These are phyloP conservation scores for Cicer arietinum DNA, from an alignment of 306 rosid species.

Conservation along the genomic window DNA sequence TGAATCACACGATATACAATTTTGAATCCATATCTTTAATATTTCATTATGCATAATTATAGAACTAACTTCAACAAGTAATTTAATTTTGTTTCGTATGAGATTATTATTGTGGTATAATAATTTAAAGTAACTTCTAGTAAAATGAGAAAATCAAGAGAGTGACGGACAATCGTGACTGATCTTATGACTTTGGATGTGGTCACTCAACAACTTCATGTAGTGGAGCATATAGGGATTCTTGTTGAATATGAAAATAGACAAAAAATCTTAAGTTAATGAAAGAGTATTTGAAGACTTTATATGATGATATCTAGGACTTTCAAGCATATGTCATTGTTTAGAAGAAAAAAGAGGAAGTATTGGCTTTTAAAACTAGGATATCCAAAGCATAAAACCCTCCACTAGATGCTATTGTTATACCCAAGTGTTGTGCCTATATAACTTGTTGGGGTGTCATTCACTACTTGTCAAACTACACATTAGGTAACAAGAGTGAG, in stretches of 20 bases:
- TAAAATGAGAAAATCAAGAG: no score
- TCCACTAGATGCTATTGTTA: conserved; percentile 1
- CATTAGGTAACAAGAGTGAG: conserved; percentile 8
- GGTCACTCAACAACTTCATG: conserved; percentile 8
- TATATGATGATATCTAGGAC: background rate
- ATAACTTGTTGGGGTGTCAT: conserved; percentile 20
- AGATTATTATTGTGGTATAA: no score
- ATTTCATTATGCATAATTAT: no score
- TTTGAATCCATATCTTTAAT: no score
- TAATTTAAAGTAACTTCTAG: no score
- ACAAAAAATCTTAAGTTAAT: background rate
- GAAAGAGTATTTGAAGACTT: no score
- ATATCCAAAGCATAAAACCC: conserved; percentile 38
- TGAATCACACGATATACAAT: no score
- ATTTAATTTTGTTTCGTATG: no score
- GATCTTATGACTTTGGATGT: background rate
- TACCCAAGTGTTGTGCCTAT: conserved; percentile 19
- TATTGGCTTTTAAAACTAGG: background rate
- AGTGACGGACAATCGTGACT: no score
- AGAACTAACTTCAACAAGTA: no score
- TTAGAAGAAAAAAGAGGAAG: background rate
- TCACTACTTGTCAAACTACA: conserved; percentile 28
- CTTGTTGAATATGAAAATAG: background rate
- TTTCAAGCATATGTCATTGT: background rate
- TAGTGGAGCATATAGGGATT: conserved; percentile 19